Evolutionary conservation across 352 stramenopile genomes (phyloP).

Genomic region (Phytophthora syringae): DNA sequence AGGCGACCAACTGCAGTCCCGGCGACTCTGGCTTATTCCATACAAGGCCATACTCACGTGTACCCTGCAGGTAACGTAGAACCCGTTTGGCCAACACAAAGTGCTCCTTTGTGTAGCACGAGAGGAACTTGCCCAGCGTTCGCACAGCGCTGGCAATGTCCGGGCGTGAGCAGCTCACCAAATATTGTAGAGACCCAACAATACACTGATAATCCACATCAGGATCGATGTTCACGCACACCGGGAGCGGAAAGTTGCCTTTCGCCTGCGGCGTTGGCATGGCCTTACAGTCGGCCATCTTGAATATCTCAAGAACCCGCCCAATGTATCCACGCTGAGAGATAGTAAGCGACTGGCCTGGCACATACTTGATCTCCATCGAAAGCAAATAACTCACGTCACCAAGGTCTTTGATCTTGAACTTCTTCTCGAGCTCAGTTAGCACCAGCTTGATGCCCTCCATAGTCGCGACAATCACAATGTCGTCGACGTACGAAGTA

Average conservation of each 20-base stretch:
- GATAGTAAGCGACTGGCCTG: not conserved
- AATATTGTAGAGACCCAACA: too few species aligned
- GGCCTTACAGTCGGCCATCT: slow-evolving; percentile 7
- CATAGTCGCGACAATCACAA: slow-evolving; percentile 2
- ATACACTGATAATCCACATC: too few species aligned
- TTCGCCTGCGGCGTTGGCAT: slow-evolving; percentile 2
- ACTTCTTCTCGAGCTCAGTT: slow-evolving; percentile 1
- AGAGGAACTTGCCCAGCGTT: too few species aligned
- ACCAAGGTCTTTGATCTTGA: slow-evolving; percentile 11
- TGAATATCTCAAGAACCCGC: slow-evolving; percentile 2
- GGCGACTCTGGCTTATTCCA: too few species aligned
- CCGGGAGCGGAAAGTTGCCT: not conserved
- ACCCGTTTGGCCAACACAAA: too few species aligned
- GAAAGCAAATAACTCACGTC: slow-evolving; percentile 9
- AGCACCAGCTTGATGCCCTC: slow-evolving; percentile 13
- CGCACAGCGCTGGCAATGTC: too few species aligned
- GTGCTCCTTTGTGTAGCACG: too few species aligned
- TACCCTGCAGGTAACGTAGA: too few species aligned
- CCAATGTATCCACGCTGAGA: not conserved
- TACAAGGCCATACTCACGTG: too few species aligned
- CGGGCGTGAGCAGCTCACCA: too few species aligned
- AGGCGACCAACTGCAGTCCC: too few species aligned
- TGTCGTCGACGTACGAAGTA: slow-evolving; percentile 17
- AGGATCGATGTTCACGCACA: too few species aligned
- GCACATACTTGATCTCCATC: slow-evolving; percentile 8